Evolutionary conservation across 2,329 filamentous ascomycete species (phyloP).

Genomic region (Chalaropsis thielavioides): DNA sequence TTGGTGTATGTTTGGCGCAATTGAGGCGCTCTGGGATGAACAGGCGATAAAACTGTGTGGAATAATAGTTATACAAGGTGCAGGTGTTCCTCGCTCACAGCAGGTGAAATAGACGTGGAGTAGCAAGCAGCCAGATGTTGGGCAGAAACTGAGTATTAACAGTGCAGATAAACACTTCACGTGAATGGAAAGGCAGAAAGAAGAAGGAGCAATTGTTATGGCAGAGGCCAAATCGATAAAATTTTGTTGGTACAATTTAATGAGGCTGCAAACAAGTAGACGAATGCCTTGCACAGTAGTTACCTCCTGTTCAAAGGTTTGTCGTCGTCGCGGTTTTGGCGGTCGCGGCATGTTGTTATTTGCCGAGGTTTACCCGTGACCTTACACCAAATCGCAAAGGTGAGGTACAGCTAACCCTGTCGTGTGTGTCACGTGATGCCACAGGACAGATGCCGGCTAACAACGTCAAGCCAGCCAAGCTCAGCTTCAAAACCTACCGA

Average conservation of each 20-base stretch:
- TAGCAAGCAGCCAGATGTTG: neutral
- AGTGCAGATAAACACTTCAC: neutral
- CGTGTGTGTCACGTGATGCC: neutral
- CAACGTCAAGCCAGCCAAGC: too few species aligned
- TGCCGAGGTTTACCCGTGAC: slow-evolving; percentile 6
- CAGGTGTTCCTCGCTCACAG: neutral
- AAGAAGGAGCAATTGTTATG: neutral
- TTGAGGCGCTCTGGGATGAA: neutral
- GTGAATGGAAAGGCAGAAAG: neutral
- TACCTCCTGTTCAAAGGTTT: neutral
- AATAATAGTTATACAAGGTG: neutral
- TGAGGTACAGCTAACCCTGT: slow-evolving; percentile 2
- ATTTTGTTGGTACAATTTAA: slow-evolving; percentile 1
- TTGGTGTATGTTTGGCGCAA: neutral
- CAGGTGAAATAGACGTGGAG: neutral
- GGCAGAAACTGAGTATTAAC: neutral
- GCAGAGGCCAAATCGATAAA: neutral
- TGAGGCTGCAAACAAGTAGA: slow-evolving; percentile 3
- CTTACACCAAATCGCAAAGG: neutral
- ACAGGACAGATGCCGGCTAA: neutral
- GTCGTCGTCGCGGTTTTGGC: slow-evolving; percentile 10
- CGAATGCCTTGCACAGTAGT: neutral
- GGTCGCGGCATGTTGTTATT: neutral
- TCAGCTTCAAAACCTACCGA: neutral
- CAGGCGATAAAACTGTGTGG: neutral